Percentiles rank a stretch among this genome's conserved stretches.
Conservation (phyloP, 306 rosid species). For the Herpetospermum pedunculosum region DNA sequence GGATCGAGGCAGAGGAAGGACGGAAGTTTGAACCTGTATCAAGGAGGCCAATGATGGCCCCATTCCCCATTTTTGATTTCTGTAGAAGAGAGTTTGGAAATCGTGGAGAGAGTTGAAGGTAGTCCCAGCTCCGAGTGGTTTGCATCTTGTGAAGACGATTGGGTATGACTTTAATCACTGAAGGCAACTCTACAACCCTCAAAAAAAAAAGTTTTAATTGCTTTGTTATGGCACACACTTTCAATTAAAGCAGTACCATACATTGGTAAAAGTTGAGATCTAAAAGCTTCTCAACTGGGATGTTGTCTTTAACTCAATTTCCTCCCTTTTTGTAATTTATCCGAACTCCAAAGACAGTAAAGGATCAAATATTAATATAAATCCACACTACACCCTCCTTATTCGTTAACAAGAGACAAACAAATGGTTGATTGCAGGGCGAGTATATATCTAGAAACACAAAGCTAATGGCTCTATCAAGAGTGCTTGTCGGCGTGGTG, state of each 20-base stretch:
- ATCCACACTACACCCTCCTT: neutral
- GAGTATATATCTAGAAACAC: neutral
- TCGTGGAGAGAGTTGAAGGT: constrained; percentile 25
- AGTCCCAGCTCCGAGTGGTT: constrained; percentile 47
- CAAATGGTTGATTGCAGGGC: neutral
- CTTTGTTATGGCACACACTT: neutral
- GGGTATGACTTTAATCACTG: constrained; percentile 30
- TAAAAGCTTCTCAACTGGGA: neutral
- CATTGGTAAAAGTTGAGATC: neutral
- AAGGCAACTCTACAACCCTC: constrained; percentile 20
- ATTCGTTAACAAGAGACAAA: neutral
- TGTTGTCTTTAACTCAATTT: neutral
- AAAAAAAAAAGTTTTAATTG: neutral
- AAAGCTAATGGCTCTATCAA: constrained; percentile 2
- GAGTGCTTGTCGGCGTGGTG: neutral
- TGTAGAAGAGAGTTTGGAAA: constrained; percentile 12
- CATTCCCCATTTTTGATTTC: constrained; percentile 24
- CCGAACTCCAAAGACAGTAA: neutral
- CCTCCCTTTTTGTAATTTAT: neutral
- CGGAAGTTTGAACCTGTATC: constrained; percentile 27
- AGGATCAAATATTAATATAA: neutral
- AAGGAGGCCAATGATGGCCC: constrained; percentile 28
- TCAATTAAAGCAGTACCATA: neutral
- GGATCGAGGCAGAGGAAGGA: neutral
- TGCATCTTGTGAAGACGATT: constrained; percentile 23